Percentiles rank a stretch among this genome's conserved stretches.
phyloP scores from a whole-genome alignment of 306 rosid genomes.

The Prinsepia uniflora region DNA sequence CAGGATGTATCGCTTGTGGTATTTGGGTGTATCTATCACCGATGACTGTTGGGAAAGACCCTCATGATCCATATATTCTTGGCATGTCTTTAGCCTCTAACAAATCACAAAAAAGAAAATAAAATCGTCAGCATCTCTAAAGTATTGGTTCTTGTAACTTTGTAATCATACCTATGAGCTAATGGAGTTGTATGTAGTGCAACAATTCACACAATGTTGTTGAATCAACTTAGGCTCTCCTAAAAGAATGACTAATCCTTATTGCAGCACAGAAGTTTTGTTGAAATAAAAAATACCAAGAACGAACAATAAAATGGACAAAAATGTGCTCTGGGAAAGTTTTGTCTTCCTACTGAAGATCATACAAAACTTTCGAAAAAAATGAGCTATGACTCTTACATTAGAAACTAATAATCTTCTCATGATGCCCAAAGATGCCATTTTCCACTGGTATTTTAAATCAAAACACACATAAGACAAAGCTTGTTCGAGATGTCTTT shows the following conservation, averaged over 20 bases:
- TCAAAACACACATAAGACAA: background rate
- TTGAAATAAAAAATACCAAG: background rate
- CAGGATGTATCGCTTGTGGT: conserved; percentile 77
- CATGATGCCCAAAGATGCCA: background rate
- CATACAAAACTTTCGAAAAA: background rate
- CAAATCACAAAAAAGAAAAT: conserved; percentile 13
- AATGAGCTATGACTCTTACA: background rate
- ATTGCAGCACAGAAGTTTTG: background rate
- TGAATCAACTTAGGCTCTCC: background rate
- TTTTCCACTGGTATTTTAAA: background rate
- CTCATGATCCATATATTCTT: conserved; percentile 67
- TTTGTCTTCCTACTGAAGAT: background rate
- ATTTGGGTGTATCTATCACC: conserved; percentile 79
- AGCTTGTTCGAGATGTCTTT: background rate
- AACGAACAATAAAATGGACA: background rate
- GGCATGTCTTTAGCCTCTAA: conserved; percentile 87
- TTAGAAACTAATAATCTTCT: background rate
- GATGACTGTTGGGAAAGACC: conserved; percentile 79
- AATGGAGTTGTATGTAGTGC: background rate
- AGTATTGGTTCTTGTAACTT: conserved; percentile 16
- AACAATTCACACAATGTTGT: background rate
- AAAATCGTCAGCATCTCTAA: conserved; percentile 2
- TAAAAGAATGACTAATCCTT: background rate
- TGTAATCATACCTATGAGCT: conserved; percentile 1
- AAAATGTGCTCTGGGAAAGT: background rate